These are phyloP conservation scores for Colletotrichum sp. DNA, from an alignment of 2,329 filamentous ascomycete genomes.

Conservation along the genomic window DNA sequence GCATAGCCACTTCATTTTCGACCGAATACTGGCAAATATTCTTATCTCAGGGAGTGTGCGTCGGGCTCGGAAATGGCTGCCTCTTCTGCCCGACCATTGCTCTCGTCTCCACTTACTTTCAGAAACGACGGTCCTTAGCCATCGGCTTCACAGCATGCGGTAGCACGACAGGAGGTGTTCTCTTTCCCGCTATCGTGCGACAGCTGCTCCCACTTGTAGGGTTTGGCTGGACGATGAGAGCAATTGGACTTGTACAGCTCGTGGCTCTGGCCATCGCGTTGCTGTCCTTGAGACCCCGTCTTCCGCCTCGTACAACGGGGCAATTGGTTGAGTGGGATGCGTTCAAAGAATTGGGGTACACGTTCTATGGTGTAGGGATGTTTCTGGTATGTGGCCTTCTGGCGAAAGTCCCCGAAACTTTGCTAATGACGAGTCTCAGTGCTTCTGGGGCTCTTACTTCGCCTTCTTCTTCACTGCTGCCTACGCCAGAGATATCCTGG, in stretches of 20 bases:
- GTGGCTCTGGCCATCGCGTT: conserved; percentile 42
- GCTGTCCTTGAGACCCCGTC: conserved; percentile 42
- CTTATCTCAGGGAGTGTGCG: conserved; percentile 57
- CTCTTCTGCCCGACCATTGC: conserved; percentile 70
- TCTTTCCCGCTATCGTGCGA: conserved; percentile 63
- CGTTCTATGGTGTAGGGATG: conserved; percentile 39
- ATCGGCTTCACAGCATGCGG: conserved; percentile 68
- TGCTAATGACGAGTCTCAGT: conserved; percentile 25
- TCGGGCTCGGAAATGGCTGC: conserved; percentile 64
- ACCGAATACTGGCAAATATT: conserved; percentile 60
- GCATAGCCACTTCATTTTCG: conserved; percentile 50
- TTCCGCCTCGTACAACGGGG: conserved; percentile 45
- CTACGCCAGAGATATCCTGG: conserved; percentile 48
- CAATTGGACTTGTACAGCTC: conserved; percentile 64
- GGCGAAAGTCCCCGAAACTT: rapidly evolving
- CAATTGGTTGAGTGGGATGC: conserved; percentile 49
- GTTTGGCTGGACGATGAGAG: conserved; percentile 63
- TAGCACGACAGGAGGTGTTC: conserved; percentile 58
- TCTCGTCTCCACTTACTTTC: conserved; percentile 71
- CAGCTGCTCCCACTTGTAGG: conserved; percentile 60
- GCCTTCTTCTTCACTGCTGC: conserved; percentile 63
- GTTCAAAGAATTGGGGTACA: conserved; percentile 50
- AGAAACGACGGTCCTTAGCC: conserved; percentile 58
- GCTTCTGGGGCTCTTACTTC: conserved; percentile 60
- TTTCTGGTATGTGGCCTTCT: conserved; percentile 29